Base-by-base conservation (phyloP, 257 asterid genomes). In the Rhazya stricta region DNA sequence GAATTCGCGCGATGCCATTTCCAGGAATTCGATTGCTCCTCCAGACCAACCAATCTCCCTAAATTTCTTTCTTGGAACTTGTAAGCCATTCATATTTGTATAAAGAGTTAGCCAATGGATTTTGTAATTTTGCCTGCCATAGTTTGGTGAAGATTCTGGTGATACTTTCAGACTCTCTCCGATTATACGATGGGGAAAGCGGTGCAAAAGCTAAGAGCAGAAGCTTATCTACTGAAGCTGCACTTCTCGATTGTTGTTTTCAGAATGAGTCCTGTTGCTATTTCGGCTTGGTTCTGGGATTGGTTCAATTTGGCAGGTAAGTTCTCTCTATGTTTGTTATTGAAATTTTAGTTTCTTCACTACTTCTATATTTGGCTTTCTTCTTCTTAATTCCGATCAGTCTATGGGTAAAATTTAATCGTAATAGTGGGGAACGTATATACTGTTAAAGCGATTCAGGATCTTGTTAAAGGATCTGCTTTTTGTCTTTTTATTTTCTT, bases 41-140 rank as follows among this genome's bases (percentile, higher is more conserved):
- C 15, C 15, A 1, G 39, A 84, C 97, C 65, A 89, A 90, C 87
- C 87, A 89, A 88, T 76, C 91, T 91, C 76, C 88, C 90, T n/a
- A n/a, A 23, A 82, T 94, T 80, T 85, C 98, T 54, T 90, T 97
- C 1, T 94, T 96, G 98, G 98, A 94, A 79, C 84, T 91, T 65
- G 98, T 87, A 82, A 86, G 89, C 76, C 76, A 67, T 34, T 10
- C 36, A 70, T 23, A 9, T 74, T 37, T 61, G 71, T 19, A 0
- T 63, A 46, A 16, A 42, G 12, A 2, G 8, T 34, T 34, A 37
- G 34, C 42, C 67, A 56, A n/a, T 46, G 75, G 21, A 6, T 21
- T 54, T 72, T 34, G 32, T n/a, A 9, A 53, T 73, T 54, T 58
- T 10, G 32, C 39, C 39, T 62, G 51, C 32, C 32, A 61, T 46